Evolutionary conservation across 495 filamentous ascomycete species (phyloP), one percentile per base, ranked within the genome.

Genomic region (Neurospora tetraspora): DNA sequence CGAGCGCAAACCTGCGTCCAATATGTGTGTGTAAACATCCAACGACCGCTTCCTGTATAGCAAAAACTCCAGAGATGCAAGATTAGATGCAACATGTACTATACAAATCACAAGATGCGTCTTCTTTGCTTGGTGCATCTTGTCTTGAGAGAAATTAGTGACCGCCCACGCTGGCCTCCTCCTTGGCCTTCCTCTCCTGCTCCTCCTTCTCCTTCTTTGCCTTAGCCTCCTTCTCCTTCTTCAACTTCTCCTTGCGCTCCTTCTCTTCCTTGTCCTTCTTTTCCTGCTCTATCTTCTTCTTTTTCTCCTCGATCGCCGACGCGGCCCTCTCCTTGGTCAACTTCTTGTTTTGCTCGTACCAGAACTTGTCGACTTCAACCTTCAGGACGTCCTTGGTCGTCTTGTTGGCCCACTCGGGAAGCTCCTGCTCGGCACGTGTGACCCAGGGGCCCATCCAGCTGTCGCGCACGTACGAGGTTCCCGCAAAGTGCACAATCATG

Each of bases 391-490:
- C 27, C 36, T 73, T 53, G 14, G 73, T 73, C 5, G 77, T 75
- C 6, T 69, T 70, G 68, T 79, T 77, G 70, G 69, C 71, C 77
- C 76, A 77, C 43, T 77, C 70, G 5, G 76, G 76, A 7, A 76
- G 72, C 43, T 69, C 39, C 12, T 70, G 65, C 59, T 79, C 77
- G 20, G 75, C 73, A 23, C 76, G 40, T 14, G 70, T 61, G 6
- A 78, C 69, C 77, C 77, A 79, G 5, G 75, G 77, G 20, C 45
- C 71, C 76, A 79, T 78, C 77, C 76, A 79, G 74, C 76, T 77
- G 36, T 77, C 76, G 23, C 76, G 70, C 38, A 79, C 76, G 34
- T 71, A 39, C 11, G 71, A 73, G 9, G 77, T 70, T 2, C 76
- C 77, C 7, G 76, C 77, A 39, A 79, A 77, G 69, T 77, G 76